Evolutionary conservation across 177 flowering plant genomes (phyloP).

Genomic region (Tripterygium wilfordii): DNA sequence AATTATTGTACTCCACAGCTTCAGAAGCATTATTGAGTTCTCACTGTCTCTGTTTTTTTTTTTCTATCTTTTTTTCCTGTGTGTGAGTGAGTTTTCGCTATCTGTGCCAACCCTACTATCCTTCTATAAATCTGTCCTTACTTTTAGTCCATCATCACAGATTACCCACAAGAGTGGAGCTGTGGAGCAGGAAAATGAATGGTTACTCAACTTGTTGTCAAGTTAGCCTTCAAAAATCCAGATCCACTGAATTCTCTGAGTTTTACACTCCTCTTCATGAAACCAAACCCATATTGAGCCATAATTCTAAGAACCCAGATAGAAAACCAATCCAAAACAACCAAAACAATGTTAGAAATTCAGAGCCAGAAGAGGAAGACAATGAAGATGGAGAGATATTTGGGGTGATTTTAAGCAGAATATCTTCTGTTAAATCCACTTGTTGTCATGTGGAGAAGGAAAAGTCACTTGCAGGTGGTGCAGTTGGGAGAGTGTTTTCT

Average conservation of each 20-base stretch:
- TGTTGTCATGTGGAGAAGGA: neutral
- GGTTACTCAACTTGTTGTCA: neutral
- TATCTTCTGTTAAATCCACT: neutral
- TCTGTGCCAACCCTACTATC: too few species aligned
- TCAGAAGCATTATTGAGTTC: too few species aligned
- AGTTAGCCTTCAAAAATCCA: neutral
- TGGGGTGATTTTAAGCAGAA: neutral
- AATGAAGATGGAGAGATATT: slow-evolving; percentile 1
- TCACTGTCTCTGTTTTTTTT: too few species aligned
- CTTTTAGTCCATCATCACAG: too few species aligned
- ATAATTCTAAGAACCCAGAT: neutral
- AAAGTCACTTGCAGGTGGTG: neutral
- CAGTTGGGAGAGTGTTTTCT: neutral
- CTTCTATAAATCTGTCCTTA: too few species aligned
- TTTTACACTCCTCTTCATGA: neutral
- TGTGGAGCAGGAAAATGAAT: neutral
- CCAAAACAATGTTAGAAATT: neutral
- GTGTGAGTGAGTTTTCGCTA: too few species aligned
- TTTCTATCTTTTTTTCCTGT: too few species aligned
- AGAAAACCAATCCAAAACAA: neutral
- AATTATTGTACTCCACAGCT: too few species aligned
- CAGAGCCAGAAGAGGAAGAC: neutral
- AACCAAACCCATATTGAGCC: neutral
- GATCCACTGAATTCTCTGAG: neutral
- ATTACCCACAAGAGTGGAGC: too few species aligned